phyloP scores from a whole-genome alignment of 129 eudicot species.

The Lactuca sativa region DNA sequence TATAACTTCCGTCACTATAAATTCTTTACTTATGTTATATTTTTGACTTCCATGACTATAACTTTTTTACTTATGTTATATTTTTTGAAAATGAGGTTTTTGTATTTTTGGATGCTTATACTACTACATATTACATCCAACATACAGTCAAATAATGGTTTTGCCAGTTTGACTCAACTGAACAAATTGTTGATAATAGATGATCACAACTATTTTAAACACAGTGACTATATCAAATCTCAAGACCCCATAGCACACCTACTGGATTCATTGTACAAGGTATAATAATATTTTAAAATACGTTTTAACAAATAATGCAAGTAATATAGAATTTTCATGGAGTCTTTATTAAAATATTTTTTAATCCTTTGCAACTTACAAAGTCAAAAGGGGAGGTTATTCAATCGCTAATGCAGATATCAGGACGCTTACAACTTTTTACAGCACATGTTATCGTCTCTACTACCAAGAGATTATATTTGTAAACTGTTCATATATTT shows the following conservation, averaged over 20 bases:
- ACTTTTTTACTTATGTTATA: too few species aligned
- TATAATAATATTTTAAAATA: constrained; percentile 20
- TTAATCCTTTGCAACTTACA: constrained; percentile 45
- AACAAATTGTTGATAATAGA: constrained; percentile 36
- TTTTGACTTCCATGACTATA: too few species aligned
- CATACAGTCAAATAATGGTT: too few species aligned
- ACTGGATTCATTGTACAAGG: constrained; percentile 74
- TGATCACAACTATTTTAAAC: constrained; percentile 60
- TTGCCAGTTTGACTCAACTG: background rate
- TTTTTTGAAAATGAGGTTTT: too few species aligned
- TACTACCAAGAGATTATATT: background rate
- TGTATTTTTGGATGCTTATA: too few species aligned
- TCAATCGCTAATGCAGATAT: constrained; percentile 56
- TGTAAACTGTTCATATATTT: background rate
- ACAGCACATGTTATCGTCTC: constrained; percentile 60
- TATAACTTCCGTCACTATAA: too few species aligned
- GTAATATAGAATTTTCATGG: background rate
- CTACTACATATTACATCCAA: too few species aligned
- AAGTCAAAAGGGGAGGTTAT: constrained; percentile 53
- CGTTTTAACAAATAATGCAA: background rate
- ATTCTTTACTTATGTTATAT: too few species aligned
- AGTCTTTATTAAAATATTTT: background rate
- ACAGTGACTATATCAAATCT: constrained; percentile 48
- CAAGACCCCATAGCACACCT: constrained; percentile 61
- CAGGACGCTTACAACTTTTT: constrained; percentile 83